phyloP scores from a whole-genome alignment of 1,139 yeast genomes.

The Suhomyces ambrosiae region DNA sequence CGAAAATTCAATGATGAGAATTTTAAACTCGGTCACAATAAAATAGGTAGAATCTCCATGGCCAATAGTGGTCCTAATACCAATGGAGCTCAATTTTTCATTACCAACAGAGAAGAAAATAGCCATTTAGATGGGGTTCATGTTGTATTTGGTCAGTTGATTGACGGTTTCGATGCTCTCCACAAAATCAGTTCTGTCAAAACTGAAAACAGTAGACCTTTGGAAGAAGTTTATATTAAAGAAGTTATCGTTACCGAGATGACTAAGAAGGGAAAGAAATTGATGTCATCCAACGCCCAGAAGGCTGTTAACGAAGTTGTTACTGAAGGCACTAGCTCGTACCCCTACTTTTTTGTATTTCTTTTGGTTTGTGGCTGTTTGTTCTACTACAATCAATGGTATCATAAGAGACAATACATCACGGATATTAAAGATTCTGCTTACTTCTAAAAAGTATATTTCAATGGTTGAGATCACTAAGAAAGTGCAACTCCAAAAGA shows the following conservation, averaged over 20 bases:
- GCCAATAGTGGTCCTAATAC: conserved; percentile 46
- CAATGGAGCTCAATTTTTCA: conserved; percentile 46
- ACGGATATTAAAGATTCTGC: conserved; percentile 33
- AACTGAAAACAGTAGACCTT: conserved; percentile 15
- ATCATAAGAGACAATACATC: conserved; percentile 28
- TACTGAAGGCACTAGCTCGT: conserved; percentile 14
- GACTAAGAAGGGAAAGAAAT: conserved; percentile 5
- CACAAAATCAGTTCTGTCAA: conserved; percentile 16
- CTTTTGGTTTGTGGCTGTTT: conserved; percentile 14
- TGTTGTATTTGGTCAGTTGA: conserved; percentile 58
- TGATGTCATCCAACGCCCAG: not conserved
- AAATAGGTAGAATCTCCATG: conserved; percentile 44
- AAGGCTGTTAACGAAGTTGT: conserved; percentile 3
- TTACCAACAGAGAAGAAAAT: conserved; percentile 28
- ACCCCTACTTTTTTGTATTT: conserved; percentile 21
- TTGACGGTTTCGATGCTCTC: conserved; percentile 35
- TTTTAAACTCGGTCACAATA: conserved; percentile 36
- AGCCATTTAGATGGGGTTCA: conserved; percentile 52
- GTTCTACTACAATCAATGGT: conserved; percentile 20
- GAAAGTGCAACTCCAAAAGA: no score
- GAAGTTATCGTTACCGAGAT: conserved; percentile 24
- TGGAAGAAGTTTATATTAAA: conserved; percentile 19
- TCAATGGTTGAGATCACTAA: not conserved
- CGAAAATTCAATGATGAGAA: conserved; percentile 41
- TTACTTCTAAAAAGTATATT: conserved; percentile 16